These are phyloP conservation scores for Kluyveromyces lactis DNA, from an alignment of 805 yeast species.

Conservation along the genomic window DNA sequence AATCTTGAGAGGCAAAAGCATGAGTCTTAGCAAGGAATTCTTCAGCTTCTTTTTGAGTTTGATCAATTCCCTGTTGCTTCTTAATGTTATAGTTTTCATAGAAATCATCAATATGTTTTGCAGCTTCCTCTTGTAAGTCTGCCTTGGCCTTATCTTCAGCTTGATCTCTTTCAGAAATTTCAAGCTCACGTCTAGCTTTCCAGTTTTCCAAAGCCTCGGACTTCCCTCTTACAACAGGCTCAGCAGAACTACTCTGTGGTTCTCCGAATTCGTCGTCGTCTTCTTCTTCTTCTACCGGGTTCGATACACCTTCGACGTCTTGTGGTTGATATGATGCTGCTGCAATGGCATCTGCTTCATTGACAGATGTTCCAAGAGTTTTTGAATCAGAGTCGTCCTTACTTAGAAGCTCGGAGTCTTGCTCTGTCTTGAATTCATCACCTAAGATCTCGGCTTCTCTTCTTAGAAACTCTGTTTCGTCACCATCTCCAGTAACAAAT, in stretches of 20 bases:
- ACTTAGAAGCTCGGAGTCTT: slow-evolving; percentile 42
- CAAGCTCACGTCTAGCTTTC: slow-evolving; percentile 73
- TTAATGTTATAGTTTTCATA: slow-evolving; percentile 85
- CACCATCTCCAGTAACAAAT: slow-evolving; percentile 29
- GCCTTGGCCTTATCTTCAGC: slow-evolving; percentile 54
- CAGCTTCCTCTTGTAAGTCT: slow-evolving; percentile 68
- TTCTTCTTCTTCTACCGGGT: slow-evolving; percentile 13
- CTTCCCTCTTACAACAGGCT: slow-evolving; percentile 32
- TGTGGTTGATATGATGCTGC: background rate
- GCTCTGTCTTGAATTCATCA: slow-evolving; percentile 61
- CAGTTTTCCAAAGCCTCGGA: slow-evolving; percentile 63
- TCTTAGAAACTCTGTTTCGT: slow-evolving; percentile 49
- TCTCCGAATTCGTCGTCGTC: slow-evolving; percentile 39
- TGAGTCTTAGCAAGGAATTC: slow-evolving; percentile 70
- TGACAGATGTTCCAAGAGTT: slow-evolving; percentile 24
- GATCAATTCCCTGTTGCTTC: slow-evolving; percentile 59
- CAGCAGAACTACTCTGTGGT: slow-evolving; percentile 15
- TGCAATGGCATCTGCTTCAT: slow-evolving; percentile 4
- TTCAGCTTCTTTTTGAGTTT: slow-evolving; percentile 59
- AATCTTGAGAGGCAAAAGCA: slow-evolving; percentile 66
- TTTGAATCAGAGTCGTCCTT: slow-evolving; percentile 35
- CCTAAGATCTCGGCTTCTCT: slow-evolving; percentile 65
- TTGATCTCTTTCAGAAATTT: slow-evolving; percentile 72
- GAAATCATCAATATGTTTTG: slow-evolving; percentile 79
- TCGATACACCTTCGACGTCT: background rate